A percentile compares a stretch with the other conserved stretches of the same genome.
Conservation (phyloP, 805 yeast genomes). For the Ogataea populi-albae region DNA sequence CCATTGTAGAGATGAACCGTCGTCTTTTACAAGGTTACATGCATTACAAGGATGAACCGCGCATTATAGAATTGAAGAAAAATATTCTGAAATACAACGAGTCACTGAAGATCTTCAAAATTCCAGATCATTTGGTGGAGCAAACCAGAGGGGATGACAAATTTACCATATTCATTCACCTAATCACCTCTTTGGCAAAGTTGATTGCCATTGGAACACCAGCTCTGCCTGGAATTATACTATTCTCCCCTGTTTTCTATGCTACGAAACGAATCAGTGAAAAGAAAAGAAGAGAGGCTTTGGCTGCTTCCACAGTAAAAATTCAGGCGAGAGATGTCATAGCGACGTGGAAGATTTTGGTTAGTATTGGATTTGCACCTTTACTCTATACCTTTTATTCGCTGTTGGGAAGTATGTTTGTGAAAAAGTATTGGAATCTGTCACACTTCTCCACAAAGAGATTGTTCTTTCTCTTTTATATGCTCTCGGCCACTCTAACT, state of each 20-base stretch:
- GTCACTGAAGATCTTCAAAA: conserved; percentile 43
- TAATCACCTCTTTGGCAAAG: conserved; percentile 36
- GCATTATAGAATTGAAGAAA: conserved; percentile 55
- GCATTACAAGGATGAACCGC: conserved; percentile 67
- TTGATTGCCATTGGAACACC: conserved; percentile 55
- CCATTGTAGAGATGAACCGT: conserved; percentile 88
- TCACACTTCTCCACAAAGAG: conserved; percentile 21
- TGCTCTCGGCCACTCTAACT: conserved; percentile 69
- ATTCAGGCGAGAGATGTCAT: conserved; percentile 90
- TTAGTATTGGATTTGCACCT: conserved; percentile 88
- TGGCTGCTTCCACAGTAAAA: conserved; percentile 85
- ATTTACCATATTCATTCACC: conserved; percentile 22
- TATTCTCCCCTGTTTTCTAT: conserved; percentile 86
- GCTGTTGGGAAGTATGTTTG: conserved; percentile 46
- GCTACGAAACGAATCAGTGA: conserved; percentile 72
- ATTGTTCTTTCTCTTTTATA: conserved; percentile 48
- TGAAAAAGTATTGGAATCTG: conserved; percentile 21
- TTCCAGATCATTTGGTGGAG: conserved; percentile 63
- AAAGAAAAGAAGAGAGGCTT: conserved; percentile 70
- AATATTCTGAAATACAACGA: conserved; percentile 71
- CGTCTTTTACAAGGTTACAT: conserved; percentile 80
- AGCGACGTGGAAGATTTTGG: conserved; percentile 95
- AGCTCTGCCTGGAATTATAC: conserved; percentile 82
- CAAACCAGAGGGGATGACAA: conserved; percentile 30
- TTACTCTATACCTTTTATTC: conserved; percentile 80